Base-by-base conservation (phyloP, 1,139 yeast genomes). In the Nadsonia commutata region DNA sequence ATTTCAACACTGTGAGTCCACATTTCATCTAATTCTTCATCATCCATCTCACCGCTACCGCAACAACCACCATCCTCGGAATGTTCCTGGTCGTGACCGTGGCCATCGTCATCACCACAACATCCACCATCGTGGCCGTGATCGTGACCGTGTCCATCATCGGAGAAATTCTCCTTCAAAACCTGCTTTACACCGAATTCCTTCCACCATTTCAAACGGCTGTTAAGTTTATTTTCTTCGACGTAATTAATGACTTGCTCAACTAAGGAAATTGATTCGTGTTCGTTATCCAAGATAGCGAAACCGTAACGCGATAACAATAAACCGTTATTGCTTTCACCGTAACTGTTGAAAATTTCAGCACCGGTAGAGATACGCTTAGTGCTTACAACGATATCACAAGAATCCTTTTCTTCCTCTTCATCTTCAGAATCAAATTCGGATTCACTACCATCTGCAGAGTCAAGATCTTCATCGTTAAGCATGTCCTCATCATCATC, bases 341-440 rank as follows among this genome's bases (percentile, higher is more conserved):
- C 95, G 53, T 83, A 84, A 0, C 90, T 76, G 58, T 82, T 83
- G 66, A 76, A 80, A 11, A 85, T 59, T 54, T 85, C 94, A 16
- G 65, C 56, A n/a, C 72, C 72, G 21, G 63, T 56, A 2, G 55
- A 45, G 1, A 82, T 70, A 2, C 59, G 53, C 4, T 56, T 55
- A 13, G 67, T 62, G 70, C 53, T 65, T 64, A 51, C 33, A 9
- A 27, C 64, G 65, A 61, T 58, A 36, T 62, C 66, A 20, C 66
- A 65, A 6, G 58, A 55, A 31, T 57, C 63, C 20, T 55, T 61
- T 2, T 59, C 56, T 3, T 64, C 68, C 2, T 65, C 63, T 3
- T 64, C 67, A 43, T 49, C 51, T 4, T 44, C 62, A 1, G 53
- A 59, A 11, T 53, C 57, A 17, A 54, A 58, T 2, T 52, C 56